Percentiles rank a stretch among this genome's conserved stretches.
These are phyloP conservation scores for Podila horticola DNA, from an alignment of 192 early-diverging fungal species.

Conservation along the genomic window DNA sequence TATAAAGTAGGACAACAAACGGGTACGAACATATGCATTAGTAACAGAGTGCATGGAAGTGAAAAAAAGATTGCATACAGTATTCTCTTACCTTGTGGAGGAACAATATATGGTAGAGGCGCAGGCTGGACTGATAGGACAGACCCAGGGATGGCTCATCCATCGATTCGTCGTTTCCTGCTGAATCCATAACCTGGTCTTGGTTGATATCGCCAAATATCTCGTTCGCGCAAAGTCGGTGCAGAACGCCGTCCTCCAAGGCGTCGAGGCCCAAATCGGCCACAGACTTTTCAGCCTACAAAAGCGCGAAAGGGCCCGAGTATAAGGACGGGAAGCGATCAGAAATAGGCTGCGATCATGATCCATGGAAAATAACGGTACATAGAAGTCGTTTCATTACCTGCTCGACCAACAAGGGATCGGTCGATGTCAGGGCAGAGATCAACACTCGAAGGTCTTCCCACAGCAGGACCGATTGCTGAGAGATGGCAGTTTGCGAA, in stretches of 20 bases:
- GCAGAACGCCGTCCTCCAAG: constrained; percentile 23
- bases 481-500: constrained; percentile 22
- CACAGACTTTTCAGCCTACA: constrained; percentile 9
- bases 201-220: constrained; percentile 9
- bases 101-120: constrained; percentile 13
- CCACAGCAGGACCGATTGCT: constrained; percentile 25
- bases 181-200: neutral
- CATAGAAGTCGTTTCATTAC: neutral
- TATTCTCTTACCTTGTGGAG: constrained; percentile 11
- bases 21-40: neutral
- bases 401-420: neutral
- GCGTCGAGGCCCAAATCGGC: constrained; percentile 15
- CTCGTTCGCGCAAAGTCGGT: constrained; percentile 25
- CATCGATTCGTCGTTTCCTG: neutral
- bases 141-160: neutral
- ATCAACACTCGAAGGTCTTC: constrained; percentile 20
- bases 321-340: neutral
- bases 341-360: neutral
- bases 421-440: neutral
- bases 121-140: constrained; percentile 17
- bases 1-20: too few species aligned
- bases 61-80: neutral
- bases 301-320: neutral
- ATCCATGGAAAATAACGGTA: neutral
- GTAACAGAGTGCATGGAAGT: too few species aligned